Conservation (phyloP, 495 filamentous ascomycete species). For the Tuber calosporum region DNA sequence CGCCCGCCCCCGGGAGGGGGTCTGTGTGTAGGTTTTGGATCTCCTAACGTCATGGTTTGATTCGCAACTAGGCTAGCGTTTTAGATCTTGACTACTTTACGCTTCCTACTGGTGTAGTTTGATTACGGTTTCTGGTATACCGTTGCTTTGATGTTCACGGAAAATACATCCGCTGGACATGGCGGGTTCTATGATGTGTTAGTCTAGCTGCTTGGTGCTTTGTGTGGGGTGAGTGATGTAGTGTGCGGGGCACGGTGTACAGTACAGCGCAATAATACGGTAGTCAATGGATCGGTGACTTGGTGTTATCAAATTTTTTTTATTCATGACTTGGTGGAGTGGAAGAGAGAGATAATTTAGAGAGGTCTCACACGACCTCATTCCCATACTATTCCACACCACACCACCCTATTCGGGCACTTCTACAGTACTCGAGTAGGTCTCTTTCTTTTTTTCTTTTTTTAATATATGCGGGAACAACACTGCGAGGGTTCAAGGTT, state of each 20-base stretch:
- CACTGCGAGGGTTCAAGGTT: background rate
- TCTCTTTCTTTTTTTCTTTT: background rate
- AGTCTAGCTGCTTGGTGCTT: no score
- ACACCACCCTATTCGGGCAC: background rate
- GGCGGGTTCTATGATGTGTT: background rate
- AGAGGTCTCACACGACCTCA: background rate
- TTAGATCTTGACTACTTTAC: background rate
- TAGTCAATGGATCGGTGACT: background rate
- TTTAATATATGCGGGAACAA: background rate
- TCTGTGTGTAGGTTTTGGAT: background rate
- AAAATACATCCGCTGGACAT: background rate
- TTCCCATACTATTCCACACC: background rate
- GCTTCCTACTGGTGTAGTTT: background rate
- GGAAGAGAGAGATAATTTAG: background rate
- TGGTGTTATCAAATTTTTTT: no score
- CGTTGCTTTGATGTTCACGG: background rate
- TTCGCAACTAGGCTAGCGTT: background rate
- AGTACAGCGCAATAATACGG: background rate
- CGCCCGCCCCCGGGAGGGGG: no score
- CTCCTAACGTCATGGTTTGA: background rate
- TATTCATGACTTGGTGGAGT: background rate
- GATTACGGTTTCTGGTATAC: background rate
- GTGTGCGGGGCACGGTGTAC: background rate
- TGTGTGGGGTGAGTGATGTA: background rate
- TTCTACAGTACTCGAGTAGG: background rate